Evolutionary conservation across 2,329 filamentous ascomycete genomes (phyloP).

Genomic region (Pyricularia grisea): DNA sequence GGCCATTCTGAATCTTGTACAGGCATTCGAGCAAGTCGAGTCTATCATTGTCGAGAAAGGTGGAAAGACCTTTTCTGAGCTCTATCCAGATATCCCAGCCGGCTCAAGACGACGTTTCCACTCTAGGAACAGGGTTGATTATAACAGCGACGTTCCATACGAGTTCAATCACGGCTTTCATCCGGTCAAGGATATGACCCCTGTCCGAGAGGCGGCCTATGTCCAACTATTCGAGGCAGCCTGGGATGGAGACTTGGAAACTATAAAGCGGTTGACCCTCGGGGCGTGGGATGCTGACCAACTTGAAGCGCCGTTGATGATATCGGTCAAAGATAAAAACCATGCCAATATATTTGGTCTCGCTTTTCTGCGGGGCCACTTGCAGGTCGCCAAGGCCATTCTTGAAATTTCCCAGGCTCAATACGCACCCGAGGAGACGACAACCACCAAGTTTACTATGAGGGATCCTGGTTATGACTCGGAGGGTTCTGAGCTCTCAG

Average conservation of each 20-base stretch:
- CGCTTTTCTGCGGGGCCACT: constrained; percentile 57
- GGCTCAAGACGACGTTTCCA: constrained; percentile 8
- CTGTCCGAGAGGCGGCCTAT: constrained; percentile 48
- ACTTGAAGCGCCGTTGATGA: constrained; percentile 50
- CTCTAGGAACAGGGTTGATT: constrained; percentile 1
- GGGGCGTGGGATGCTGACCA: constrained; percentile 44
- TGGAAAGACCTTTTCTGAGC: constrained; percentile 57
- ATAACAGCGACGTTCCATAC: constrained; percentile 25
- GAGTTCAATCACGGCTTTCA: constrained; percentile 40
- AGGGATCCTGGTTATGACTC: constrained; percentile 24
- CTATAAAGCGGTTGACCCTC: constrained; percentile 56
- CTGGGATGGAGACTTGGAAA: constrained; percentile 59
- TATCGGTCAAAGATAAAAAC: constrained; percentile 46
- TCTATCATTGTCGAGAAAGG: constrained; percentile 42
- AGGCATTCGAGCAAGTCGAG: constrained; percentile 46
- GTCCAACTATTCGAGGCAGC: constrained; percentile 62
- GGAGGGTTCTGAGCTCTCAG: constrained; percentile 17
- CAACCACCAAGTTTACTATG: constrained; percentile 40
- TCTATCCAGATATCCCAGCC: constrained; percentile 42
- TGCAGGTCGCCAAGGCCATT: constrained; percentile 53
- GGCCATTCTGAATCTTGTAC: constrained; percentile 40
- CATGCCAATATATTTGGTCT: constrained; percentile 55
- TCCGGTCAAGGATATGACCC: constrained; percentile 44
- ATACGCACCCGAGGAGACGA: constrained; percentile 47
- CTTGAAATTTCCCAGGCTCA: constrained; percentile 64